Conservation (phyloP, 2,329 filamentous ascomycete species). For the Arthrinium puccinioides region DNA sequence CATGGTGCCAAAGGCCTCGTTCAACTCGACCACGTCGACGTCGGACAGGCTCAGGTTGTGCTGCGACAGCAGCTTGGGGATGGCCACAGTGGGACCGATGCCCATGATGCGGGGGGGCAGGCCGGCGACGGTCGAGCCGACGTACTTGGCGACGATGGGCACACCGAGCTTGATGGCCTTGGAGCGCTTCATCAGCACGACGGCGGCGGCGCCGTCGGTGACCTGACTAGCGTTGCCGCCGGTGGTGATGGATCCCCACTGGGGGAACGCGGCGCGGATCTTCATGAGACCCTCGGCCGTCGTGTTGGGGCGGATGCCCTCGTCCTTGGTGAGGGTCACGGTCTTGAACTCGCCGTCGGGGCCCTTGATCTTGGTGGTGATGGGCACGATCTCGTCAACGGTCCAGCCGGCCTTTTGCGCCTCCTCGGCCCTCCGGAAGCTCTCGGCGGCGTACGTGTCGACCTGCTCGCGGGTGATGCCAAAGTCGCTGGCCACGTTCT, state of each 20-base stretch:
- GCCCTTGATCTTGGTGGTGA: constrained; percentile 75
- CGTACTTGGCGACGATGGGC: constrained; percentile 91
- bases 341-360: constrained; percentile 72
- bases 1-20: constrained; percentile 98
- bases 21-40: constrained; percentile 85
- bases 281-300: constrained; percentile 77
- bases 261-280: constrained; percentile 83
- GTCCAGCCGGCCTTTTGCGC: constrained; percentile 90
- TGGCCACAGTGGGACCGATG: constrained; percentile 70
- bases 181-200: constrained; percentile 91
- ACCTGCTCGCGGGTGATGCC: constrained; percentile 72
- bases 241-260: constrained; percentile 79
- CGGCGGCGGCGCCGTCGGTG: constrained; percentile 84
- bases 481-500: constrained; percentile 92
- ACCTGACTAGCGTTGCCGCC: constrained; percentile 94
- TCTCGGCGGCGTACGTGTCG: constrained; percentile 81
- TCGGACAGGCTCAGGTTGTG: constrained; percentile 73
- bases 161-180: constrained; percentile 80
- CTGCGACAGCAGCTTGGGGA: constrained; percentile 77
- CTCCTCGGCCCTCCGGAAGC: constrained; percentile 76
- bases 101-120: constrained; percentile 95
- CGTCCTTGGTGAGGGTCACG: constrained; percentile 76
- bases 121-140: constrained; percentile 83
- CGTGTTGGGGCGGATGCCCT: constrained; percentile 85
- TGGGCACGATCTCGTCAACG: constrained; percentile 89